phyloP scores from a whole-genome alignment of 352 stramenopile species.

The Phytopythium litorale region DNA sequence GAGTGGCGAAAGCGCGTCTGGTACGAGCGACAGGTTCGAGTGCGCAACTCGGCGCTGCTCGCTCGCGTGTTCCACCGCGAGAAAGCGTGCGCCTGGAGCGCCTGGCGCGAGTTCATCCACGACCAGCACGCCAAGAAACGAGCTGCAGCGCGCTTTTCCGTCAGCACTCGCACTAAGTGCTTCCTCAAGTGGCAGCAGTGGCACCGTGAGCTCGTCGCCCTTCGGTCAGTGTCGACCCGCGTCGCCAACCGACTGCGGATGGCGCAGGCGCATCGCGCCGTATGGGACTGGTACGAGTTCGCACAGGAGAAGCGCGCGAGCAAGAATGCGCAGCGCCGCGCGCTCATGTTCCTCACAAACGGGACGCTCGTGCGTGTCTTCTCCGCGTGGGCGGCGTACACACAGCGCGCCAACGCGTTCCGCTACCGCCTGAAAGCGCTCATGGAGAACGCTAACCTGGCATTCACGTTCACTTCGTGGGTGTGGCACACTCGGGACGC shows the following conservation, averaged over 20 bases:
- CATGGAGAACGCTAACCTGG: conserved; percentile 45
- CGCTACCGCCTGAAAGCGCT: conserved; percentile 36
- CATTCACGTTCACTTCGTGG: conserved; percentile 51
- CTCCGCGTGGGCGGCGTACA: conserved; percentile 37
- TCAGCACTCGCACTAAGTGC: conserved; percentile 57
- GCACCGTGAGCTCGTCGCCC: conserved; percentile 31
- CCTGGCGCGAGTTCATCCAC: conserved; percentile 53
- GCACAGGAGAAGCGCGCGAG: conserved; percentile 42
- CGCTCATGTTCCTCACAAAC: conserved; percentile 64
- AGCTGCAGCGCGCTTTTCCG: conserved; percentile 57
- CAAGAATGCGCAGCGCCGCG: conserved; percentile 46
- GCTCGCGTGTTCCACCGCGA: conserved; percentile 51
- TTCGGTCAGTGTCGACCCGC: conserved; percentile 37
- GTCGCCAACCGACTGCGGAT: conserved; percentile 41
- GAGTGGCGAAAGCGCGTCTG: conserved; percentile 51
- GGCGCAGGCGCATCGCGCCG: conserved; percentile 31
- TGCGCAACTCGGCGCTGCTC: conserved; percentile 45
- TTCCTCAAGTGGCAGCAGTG: conserved; percentile 52
- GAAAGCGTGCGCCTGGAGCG: conserved; percentile 50
- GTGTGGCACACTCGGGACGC: conserved; percentile 28
- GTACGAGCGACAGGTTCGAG: conserved; percentile 29
- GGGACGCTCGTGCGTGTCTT: conserved; percentile 57
- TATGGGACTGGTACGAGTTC: conserved; percentile 69
- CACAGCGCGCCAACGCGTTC: conserved; percentile 35
- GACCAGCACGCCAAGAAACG: conserved; percentile 49